Percentiles rank a stretch among this genome's conserved stretches.
phyloP scores from a whole-genome alignment of 2,329 filamentous ascomycete genomes.

The Claviceps humidiphila region DNA sequence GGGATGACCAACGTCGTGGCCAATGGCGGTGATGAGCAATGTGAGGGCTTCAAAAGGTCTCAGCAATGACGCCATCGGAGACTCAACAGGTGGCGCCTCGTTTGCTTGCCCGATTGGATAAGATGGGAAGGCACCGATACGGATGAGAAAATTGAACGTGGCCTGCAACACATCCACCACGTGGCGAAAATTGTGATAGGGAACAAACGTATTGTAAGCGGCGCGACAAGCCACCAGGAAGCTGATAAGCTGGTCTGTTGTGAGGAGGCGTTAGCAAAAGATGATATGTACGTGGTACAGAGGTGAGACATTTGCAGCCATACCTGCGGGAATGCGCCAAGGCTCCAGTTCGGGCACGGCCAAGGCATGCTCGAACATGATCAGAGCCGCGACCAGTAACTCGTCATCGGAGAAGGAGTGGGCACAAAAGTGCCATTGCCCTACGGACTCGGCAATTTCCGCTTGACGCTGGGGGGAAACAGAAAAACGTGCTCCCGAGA shows the following conservation, averaged over 20 bases:
- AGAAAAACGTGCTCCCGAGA: conserved; percentile 52
- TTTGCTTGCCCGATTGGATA: conserved; percentile 36
- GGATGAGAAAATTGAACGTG: conserved; percentile 77
- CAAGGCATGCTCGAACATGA: conserved; percentile 85
- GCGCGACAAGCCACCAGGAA: conserved; percentile 81
- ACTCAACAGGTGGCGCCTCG: conserved; percentile 29
- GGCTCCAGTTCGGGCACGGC: conserved; percentile 65
- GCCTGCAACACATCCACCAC: conserved; percentile 94
- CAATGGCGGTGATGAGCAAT: conserved; percentile 87
- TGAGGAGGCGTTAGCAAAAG: conserved; percentile 25
- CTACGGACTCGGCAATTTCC: conserved; percentile 55
- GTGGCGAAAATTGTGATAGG: conserved; percentile 97
- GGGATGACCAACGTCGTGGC: conserved; percentile 93
- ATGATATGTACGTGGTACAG: background rate
- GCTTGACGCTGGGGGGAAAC: conserved; percentile 52
- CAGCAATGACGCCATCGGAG: conserved; percentile 61
- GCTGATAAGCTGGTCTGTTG: conserved; percentile 60
- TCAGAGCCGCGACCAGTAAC: conserved; percentile 67
- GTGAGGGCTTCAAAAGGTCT: conserved; percentile 79
- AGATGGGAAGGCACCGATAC: conserved; percentile 60
- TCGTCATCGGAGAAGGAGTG: conserved; percentile 87
- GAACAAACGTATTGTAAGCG: conserved; percentile 93
- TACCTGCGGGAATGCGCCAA: conserved; percentile 69
- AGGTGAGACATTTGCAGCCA: conserved; percentile 15
- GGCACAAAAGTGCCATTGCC: conserved; percentile 77